Evolutionary conservation across 371 early-diverging fungal species (phyloP), one percentile per base, ranked within the genome.

Genomic region (Mortierella sp.): DNA sequence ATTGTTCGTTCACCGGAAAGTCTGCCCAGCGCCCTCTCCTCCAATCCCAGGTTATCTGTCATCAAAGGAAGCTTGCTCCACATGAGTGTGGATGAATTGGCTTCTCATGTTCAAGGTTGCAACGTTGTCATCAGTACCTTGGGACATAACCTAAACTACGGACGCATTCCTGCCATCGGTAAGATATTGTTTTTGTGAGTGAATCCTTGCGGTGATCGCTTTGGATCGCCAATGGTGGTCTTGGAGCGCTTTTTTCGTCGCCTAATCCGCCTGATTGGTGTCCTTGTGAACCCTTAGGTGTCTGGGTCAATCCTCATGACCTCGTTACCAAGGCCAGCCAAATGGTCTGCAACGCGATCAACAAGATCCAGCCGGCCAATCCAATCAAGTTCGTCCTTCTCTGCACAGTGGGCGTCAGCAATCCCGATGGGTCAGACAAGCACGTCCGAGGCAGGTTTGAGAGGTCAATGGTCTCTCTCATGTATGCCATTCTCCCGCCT

Each of bases 371-470:
- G 46, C 68, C 61, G 2, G 45, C 27, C 10, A 31, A 2, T 2
- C 68, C 68, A 13, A 61, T 67, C 61, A 19, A 28, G 16, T 67
- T 67, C 27, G 34, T 67, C 38, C 26, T 67, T 21, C 61, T 67
- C 46, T 61, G 61, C 47, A 67, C 68, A 9, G 61, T 67, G 6
- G 68, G 68, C 10, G 68, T 67, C 28, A 5, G 19, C 21, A 67
- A 61, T 28, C 68, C 68, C 10, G 68, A 67, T 34, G 68, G 68
- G 6, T 59, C 68, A 21, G 68, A 67, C 23, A 34, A 34, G 34
- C 56, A 61, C 31, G 57, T 61, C 14, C 68, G 61, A 23, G 14
- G 38, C 39, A 12, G 34, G 16, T 10, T 60, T 46, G 67, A 67
- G 27, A 58, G 38, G 10, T 27, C 56, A 6, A 45, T 56, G 8